Evolutionary conservation across 345 rosid species (phyloP), one percentile per base, ranked within the genome.

Genomic region (Kernera saxatilis): DNA sequence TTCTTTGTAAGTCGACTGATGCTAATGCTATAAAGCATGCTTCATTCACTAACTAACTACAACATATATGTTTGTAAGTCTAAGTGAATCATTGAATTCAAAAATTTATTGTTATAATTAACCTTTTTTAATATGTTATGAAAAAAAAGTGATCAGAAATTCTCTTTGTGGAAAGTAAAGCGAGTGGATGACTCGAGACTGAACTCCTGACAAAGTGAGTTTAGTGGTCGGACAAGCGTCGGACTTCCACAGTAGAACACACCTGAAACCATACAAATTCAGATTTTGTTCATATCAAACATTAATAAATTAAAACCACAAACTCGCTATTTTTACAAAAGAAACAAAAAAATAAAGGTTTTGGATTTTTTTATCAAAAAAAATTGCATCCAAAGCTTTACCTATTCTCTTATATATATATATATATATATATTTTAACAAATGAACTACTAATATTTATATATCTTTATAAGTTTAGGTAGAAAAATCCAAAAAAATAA

Each of bases 171-270:
- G 68, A 94, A 94, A 29, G 82, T 79, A 70, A 94, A 94, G 1
- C 99, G 81, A 19, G 96, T 88, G 13, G 95, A 57, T 4, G 96
- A 76, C 51, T 86, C 84, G 15, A 86, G 53, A 81, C 88, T 89
- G 74, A 84, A 91, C 61, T 94, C 96, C 1, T 82, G 87, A 68
- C 98, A 91, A 35, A 91, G 92, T 7, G 76, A 37, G 67, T 59
- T 84, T 21, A 94, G 64, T 19, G 79, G 54, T 66, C 87, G 83
- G 11, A 88, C 93, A 23, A 94, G 92, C 12, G 87, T 59, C 15
- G 87, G 78, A 75, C 97, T 94, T 77, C 99, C 99, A 51, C 99
- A 89, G 55, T 91, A 94, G 78, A 91, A 91, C 6, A 93, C 97
- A 40, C 99, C 97, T 94, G 80, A 77, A 77, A 65, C 52, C 40